Conservation (phyloP, 1,284 basidiomycete genomes). For the Dichomitus squalens region DNA sequence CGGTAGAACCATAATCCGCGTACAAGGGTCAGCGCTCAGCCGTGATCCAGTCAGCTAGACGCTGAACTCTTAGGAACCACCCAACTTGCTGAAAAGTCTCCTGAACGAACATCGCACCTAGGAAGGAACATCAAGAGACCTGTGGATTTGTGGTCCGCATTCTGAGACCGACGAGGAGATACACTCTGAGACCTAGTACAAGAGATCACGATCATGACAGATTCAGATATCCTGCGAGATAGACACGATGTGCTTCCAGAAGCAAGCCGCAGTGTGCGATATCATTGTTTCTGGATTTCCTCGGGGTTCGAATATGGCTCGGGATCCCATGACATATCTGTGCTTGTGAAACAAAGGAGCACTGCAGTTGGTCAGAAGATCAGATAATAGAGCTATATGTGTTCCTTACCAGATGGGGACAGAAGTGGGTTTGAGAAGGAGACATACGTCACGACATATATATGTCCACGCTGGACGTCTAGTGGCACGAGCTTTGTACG, state of each 20-base stretch:
- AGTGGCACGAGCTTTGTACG: neutral
- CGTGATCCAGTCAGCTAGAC: too few relatives aligned
- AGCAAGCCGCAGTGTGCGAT: neutral
- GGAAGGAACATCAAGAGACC: too few relatives aligned
- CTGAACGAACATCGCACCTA: too few relatives aligned
- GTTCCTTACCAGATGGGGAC: neutral
- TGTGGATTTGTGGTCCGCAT: too few relatives aligned
- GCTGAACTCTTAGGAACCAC: too few relatives aligned
- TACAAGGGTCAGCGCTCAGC: too few relatives aligned
- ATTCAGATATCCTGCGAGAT: neutral
- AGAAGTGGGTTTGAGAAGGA: neutral
- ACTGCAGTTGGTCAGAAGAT: neutral
- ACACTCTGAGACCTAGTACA: neutral
- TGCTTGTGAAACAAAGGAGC: neutral
- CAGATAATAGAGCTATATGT: neutral
- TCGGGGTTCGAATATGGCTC: neutral
- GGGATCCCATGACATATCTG: neutral
- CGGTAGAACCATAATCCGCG: too few relatives aligned
- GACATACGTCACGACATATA: neutral
- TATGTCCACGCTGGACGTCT: neutral
- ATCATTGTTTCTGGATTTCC: neutral
- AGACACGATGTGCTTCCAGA: neutral
- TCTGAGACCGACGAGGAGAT: too few relatives aligned
- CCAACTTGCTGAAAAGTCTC: too few relatives aligned
- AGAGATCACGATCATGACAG: neutral